Percentiles rank a stretch among this genome's conserved stretches.
phyloP scores from a whole-genome alignment of 2,329 filamentous ascomycete species.

The Nemania sp. region DNA sequence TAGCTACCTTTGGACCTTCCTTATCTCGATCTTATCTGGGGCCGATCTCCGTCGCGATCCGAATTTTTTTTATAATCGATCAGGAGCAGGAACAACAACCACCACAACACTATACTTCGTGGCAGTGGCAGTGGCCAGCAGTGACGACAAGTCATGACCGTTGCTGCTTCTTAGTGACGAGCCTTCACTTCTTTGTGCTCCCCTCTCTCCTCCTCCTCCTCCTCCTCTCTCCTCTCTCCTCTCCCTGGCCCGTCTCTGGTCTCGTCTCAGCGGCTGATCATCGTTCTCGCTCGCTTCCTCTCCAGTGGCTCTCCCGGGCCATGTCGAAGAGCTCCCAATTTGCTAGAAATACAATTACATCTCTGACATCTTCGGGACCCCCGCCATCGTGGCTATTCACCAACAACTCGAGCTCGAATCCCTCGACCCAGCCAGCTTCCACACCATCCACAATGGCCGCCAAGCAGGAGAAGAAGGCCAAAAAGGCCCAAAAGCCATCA shows the following conservation, averaged over 20 bases:
- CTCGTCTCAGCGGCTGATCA: too few species aligned
- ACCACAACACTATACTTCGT: not conserved
- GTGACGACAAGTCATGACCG: not conserved
- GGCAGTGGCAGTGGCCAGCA: not conserved
- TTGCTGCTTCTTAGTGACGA: constrained; percentile 6
- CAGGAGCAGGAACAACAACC: constrained; percentile 4
- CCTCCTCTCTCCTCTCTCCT: not conserved
- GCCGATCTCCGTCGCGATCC: constrained; percentile 8
- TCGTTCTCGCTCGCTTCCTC: not conserved
- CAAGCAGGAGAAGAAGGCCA: constrained; percentile 35
- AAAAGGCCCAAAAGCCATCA: constrained; percentile 29
- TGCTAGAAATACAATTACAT: constrained; percentile 23
- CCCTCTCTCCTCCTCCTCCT: not conserved
- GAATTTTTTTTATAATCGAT: constrained; percentile 26
- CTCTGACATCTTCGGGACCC: constrained; percentile 31
- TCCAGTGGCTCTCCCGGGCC: constrained; percentile 18
- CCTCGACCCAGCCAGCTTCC: constrained; percentile 8
- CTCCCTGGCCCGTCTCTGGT: not conserved
- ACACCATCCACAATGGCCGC: constrained; percentile 32
- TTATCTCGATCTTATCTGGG: constrained; percentile 21
- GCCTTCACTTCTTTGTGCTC: constrained; percentile 7
- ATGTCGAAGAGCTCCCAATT: constrained; percentile 26
- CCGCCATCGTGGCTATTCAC: constrained; percentile 43
- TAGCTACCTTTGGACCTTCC: constrained; percentile 12
- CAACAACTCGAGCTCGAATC: constrained; percentile 37